Conservation (phyloP, 495 filamentous ascomycete species). For the Pseudomonodictys pantanalensis region DNA sequence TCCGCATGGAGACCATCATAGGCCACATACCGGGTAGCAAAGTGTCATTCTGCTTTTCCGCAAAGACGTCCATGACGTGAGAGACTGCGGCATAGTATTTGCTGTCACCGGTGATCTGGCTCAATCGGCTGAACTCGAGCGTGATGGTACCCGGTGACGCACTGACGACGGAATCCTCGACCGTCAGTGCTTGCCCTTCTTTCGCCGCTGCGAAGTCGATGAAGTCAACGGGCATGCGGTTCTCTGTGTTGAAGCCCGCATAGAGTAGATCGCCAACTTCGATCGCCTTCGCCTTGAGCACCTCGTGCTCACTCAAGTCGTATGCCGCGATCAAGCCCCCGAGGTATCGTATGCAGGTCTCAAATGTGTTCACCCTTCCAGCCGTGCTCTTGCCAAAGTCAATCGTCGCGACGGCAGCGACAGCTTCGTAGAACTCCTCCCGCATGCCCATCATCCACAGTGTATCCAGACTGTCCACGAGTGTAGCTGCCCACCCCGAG, state of each 20-base stretch:
- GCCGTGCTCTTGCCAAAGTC: conserved; percentile 49
- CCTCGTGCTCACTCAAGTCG: conserved; percentile 39
- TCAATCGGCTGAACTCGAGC: conserved; percentile 41
- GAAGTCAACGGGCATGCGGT: conserved; percentile 46
- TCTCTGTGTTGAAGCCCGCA: conserved; percentile 43
- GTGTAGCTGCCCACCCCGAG: conserved; percentile 61
- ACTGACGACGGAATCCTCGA: conserved; percentile 44
- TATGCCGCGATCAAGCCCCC: conserved; percentile 42
- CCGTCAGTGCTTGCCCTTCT: conserved; percentile 42
- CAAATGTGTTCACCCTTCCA: conserved; percentile 41
- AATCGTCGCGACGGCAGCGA: conserved; percentile 52
- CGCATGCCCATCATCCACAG: conserved; percentile 62
- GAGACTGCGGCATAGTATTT: conserved; percentile 42
- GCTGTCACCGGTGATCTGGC: conserved; percentile 40
- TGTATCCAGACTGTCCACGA: conserved; percentile 62
- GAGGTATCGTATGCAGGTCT: conserved; percentile 43
- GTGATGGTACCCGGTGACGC: conserved; percentile 41
- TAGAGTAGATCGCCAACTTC: conserved; percentile 44
- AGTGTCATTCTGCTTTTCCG: conserved; percentile 39
- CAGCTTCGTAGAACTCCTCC: conserved; percentile 58
- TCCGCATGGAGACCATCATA: conserved; percentile 38
- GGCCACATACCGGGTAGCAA: conserved; percentile 44
- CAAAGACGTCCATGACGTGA: conserved; percentile 36
- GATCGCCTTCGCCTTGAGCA: conserved; percentile 38
- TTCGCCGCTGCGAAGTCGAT: conserved; percentile 47